Conservation (phyloP, 768 basidiomycete species). For the Nidularia pulvinata region DNA sequence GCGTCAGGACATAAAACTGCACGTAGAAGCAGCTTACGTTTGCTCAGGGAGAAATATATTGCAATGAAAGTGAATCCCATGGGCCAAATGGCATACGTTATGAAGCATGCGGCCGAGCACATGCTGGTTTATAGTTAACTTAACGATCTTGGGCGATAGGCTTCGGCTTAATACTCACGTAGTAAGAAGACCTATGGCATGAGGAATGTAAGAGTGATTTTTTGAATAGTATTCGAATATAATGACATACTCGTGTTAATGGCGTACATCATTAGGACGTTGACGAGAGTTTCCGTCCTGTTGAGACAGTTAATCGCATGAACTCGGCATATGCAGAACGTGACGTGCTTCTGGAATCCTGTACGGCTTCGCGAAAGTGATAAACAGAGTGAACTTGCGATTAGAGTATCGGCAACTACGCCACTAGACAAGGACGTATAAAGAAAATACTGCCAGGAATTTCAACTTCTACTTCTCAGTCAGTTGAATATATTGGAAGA, state of each 20-base stretch:
- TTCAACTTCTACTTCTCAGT: too few relatives aligned
- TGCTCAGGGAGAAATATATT: slow-evolving; percentile 44
- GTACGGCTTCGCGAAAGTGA: slow-evolving; percentile 25
- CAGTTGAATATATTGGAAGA: too few relatives aligned
- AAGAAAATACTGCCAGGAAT: too few relatives aligned
- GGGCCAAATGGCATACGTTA: slow-evolving; percentile 40
- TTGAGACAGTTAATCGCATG: neutral
- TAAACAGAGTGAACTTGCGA: slow-evolving; percentile 31
- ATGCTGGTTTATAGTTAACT: slow-evolving; percentile 9
- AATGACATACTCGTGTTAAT: slow-evolving; percentile 43
- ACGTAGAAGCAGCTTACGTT: slow-evolving; percentile 25
- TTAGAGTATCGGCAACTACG: slow-evolving; percentile 37
- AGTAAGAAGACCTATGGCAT: slow-evolving; percentile 23
- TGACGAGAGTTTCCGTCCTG: slow-evolving; percentile 44
- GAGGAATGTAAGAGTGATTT: neutral
- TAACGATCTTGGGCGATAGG: too few relatives aligned
- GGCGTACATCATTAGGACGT: slow-evolving; percentile 43
- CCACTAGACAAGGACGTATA: slow-evolving; percentile 28
- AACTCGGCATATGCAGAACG: neutral
- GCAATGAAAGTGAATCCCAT: slow-evolving; percentile 40
- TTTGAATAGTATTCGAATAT: neutral
- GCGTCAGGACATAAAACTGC: neutral
- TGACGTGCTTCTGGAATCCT: slow-evolving; percentile 15
- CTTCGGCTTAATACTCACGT: slow-evolving; percentile 23
- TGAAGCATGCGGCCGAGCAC: slow-evolving; percentile 24